A percentile compares a stretch with the other conserved stretches of the same genome.
These are phyloP conservation scores for Penicillium verhagenii DNA, from an alignment of 495 filamentous ascomycete species.

Conservation along the genomic window DNA sequence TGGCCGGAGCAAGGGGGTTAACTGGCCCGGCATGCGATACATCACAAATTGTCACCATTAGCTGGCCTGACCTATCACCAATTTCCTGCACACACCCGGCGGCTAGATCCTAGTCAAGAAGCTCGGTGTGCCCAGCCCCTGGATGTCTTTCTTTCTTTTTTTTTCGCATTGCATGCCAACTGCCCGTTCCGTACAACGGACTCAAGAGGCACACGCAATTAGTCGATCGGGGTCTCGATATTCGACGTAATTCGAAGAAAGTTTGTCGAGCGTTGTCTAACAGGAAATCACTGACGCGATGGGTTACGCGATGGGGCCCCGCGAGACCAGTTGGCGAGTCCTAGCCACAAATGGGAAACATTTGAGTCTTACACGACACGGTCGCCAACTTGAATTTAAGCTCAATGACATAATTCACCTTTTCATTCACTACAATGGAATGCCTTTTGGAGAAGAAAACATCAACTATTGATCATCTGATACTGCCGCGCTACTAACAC, in stretches of 20 bases:
- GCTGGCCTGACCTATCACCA: no score
- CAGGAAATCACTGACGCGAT: no score
- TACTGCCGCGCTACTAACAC: background rate
- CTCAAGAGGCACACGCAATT: background rate
- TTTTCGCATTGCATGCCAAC: background rate
- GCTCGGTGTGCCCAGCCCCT: background rate
- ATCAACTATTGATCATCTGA: background rate
- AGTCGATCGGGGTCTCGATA: background rate
- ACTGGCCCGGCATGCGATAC: background rate
- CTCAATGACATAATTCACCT: background rate
- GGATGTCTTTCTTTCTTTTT: no score
- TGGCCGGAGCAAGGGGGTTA: background rate
- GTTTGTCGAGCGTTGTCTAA: no score
- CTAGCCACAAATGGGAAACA: background rate
- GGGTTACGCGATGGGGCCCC: background rate
- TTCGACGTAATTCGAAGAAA: no score
- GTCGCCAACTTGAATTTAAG: no score
- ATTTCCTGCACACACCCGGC: background rate
- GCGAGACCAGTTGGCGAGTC: background rate
- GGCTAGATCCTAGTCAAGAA: background rate
- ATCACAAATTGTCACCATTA: background rate
- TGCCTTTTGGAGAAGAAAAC: background rate
- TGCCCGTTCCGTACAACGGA: background rate
- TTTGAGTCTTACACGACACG: no score
- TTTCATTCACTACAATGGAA: no score